Base-by-base conservation (phyloP, 2,329 filamentous ascomycete genomes). In the Graphilbum sp. region DNA sequence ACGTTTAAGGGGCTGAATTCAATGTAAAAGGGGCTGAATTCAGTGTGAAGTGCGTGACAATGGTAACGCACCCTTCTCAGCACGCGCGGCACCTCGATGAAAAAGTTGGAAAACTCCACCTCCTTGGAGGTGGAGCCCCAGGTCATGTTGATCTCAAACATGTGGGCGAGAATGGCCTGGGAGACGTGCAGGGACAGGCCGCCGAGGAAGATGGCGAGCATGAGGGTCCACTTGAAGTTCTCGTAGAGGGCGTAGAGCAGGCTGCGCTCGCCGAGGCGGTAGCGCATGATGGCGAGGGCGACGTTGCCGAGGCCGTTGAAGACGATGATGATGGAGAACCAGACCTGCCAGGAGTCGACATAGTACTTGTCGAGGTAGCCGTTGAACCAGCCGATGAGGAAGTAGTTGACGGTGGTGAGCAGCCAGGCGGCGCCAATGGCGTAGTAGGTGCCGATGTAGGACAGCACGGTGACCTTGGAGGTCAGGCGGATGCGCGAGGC, bases 51-150 rank as follows among this genome's bases (percentile, higher is more conserved):
- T 17, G 10, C 20, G 34, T 13, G 12, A 13, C 21, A 32, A 32
- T 30, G 27, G 16, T 21, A 5, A 55, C 78, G 72, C 57, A 85
- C 84, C 52, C 73, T 76, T 58, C 76, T 79, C 49, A 88, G 54
- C 31, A 92, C 80, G 53, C 79, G 80, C 25, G 79, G 79, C 16
- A 87, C 72, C 53, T 90, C 84, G 43, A 83, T 79, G 59, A 87
- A 88, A 59, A 92, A 92, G 56, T 84, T 81, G 20, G 79, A 78
- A 51, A 79, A 76, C 49, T 85, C 79, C 36, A 73, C 72, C 60
- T 93, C 85, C 60, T 92, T 92, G 31, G 76, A 71, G 0, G 85
- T 92, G 1, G 83, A 75, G 36, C 83, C 83, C 84, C 84, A 90
- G 3, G 72, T 73, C 78, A 90, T 88, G 58, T 90, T 70, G 52